Conservation (phyloP, 163 green algal species). For the Dunaliella salina region DNA sequence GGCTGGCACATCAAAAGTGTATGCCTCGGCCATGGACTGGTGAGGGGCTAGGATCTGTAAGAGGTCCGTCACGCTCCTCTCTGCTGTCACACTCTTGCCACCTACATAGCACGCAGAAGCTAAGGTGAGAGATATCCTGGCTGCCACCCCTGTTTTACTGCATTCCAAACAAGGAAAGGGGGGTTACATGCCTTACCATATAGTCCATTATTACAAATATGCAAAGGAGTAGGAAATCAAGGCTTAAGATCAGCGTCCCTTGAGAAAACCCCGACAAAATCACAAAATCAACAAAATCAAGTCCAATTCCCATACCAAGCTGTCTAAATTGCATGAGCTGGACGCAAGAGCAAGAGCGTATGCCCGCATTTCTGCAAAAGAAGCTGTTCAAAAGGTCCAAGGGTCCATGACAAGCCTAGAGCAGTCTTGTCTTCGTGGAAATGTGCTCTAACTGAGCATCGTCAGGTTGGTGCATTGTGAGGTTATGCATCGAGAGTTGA, state of each 20-base stretch:
- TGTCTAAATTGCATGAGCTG: too few relatives aligned
- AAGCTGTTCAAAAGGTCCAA: background rate
- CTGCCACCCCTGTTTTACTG: background rate
- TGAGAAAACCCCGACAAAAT: too few relatives aligned
- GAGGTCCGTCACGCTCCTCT: background rate
- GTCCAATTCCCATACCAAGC: too few relatives aligned
- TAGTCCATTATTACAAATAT: too few relatives aligned
- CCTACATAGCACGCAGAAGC: background rate
- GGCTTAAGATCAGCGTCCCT: too few relatives aligned
- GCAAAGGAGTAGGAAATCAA: too few relatives aligned
- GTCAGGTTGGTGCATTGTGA: background rate
- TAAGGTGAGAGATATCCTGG: background rate
- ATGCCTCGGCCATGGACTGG: constrained; percentile 1
- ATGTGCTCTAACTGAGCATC: background rate
- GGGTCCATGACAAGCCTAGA: background rate
- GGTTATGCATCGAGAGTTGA: background rate
- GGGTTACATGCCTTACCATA: background rate
- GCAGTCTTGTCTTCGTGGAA: background rate
- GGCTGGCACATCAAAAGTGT: constrained; percentile 26
- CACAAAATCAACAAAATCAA: too few relatives aligned
- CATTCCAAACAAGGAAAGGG: background rate
- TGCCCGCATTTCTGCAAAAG: background rate
- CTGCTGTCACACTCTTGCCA: background rate
- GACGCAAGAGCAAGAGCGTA: too few relatives aligned
- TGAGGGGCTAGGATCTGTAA: constrained; percentile 1